Percentiles rank a stretch among this genome's conserved stretches.
These are phyloP conservation scores for Diaporthe batatas DNA, from an alignment of 2,329 filamentous ascomycete genomes.

Conservation along the genomic window DNA sequence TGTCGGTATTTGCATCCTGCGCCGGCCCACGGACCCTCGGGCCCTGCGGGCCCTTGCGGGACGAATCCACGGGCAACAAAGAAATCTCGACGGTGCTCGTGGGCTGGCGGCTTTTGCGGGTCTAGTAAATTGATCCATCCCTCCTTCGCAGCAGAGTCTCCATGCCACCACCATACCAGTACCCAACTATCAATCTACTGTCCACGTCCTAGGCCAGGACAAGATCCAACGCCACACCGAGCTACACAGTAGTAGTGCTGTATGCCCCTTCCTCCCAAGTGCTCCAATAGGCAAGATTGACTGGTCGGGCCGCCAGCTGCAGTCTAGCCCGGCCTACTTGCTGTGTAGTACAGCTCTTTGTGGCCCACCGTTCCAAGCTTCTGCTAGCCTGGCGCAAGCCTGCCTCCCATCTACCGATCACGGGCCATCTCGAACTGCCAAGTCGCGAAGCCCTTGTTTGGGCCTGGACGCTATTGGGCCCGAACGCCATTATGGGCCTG, in stretches of 20 bases:
- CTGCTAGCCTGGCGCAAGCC: background rate
- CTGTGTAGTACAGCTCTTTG: constrained; percentile 1
- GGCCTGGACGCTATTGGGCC: background rate
- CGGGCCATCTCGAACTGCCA: background rate
- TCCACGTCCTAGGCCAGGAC: background rate
- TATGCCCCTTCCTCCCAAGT: background rate
- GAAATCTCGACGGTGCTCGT: constrained; percentile 9
- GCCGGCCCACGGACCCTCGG: background rate
- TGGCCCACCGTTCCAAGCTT: background rate
- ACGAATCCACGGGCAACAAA: constrained; percentile 15
- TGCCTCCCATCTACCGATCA: background rate
- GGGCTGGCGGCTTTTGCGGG: background rate
- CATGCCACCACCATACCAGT: too few relatives aligned
- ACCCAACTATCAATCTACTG: too few relatives aligned
- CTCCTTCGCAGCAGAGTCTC: background rate
- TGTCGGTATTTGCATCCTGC: constrained; percentile 16
- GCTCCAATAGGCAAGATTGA: background rate
- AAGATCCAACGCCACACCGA: background rate
- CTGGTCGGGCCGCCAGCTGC: background rate
- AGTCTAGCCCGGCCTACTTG: background rate
- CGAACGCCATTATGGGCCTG: background rate
- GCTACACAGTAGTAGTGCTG: background rate
- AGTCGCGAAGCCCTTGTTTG: background rate
- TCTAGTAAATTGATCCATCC: background rate
- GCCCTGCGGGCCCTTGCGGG: background rate